Evolutionary conservation across 495 filamentous ascomycete genomes (phyloP).

Genomic region (Tuber calosporum): DNA sequence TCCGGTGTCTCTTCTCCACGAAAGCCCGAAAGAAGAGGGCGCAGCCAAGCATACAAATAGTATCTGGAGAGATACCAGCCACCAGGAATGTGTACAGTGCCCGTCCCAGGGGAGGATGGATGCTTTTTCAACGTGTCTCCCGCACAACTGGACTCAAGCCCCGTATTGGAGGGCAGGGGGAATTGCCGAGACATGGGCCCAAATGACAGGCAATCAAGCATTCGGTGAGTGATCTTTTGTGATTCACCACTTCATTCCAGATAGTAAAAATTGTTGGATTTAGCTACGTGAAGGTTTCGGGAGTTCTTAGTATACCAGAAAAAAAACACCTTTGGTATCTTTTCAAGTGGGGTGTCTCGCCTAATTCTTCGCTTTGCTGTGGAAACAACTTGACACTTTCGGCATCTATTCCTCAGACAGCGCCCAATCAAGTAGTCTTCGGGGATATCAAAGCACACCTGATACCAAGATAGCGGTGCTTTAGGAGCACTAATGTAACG

Average conservation of each 20-base stretch:
- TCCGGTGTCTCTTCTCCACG: not conserved
- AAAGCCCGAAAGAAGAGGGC: not conserved
- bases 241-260: not conserved
- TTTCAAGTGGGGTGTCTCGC: not conserved
- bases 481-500: not conserved
- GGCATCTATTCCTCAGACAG: not conserved
- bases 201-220: not conserved
- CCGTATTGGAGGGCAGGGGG: not conserved
- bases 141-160: not conserved
- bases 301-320: not conserved
- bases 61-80: not conserved
- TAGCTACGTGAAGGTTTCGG: not conserved
- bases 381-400: not conserved
- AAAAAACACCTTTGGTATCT: not conserved
- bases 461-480: not conserved
- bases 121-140: not conserved
- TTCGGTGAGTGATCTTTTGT: not conserved
- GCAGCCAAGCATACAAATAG: not conserved
- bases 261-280: not conserved
- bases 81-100: not conserved
- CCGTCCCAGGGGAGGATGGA: not conserved
- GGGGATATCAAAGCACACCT: not conserved
- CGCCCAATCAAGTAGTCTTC: not conserved
- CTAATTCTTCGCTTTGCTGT: not conserved
- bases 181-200: not conserved